Conservation (phyloP, 805 yeast species). For the Lipomyces orientalis region DNA sequence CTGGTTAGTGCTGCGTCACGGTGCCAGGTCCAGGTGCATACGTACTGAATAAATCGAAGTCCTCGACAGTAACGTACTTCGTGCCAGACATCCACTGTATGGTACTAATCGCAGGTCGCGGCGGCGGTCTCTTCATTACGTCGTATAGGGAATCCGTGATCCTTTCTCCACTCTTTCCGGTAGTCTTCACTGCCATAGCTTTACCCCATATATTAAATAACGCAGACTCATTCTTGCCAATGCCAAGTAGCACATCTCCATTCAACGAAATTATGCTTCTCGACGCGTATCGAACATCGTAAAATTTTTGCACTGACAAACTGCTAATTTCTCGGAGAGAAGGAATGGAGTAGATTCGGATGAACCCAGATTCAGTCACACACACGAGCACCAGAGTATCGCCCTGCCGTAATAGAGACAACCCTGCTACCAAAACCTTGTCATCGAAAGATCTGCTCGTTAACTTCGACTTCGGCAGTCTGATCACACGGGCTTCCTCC, state of each 20-base stretch:
- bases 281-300: constrained; percentile 28
- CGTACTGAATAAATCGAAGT: constrained; percentile 58
- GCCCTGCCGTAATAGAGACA: constrained; percentile 53
- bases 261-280: constrained; percentile 48
- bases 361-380: constrained; percentile 54
- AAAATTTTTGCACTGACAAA: constrained; percentile 36
- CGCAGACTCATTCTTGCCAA: constrained; percentile 59
- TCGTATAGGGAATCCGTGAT: constrained; percentile 68
- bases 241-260: constrained; percentile 57
- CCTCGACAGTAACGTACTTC: constrained; percentile 62
- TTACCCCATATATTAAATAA: constrained; percentile 58
- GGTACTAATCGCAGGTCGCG: constrained; percentile 78
- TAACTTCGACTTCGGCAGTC: constrained; percentile 64
- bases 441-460: constrained; percentile 66
- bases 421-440: constrained; percentile 55
- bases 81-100: constrained; percentile 87
- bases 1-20: background rate
- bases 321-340: constrained; percentile 29
- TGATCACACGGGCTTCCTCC: constrained; percentile 66
- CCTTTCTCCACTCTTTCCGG: constrained; percentile 39
- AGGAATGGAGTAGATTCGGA: constrained; percentile 47
- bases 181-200: constrained; percentile 39
- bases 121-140: constrained; percentile 69
- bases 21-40: background rate
- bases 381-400: constrained; percentile 56